Evolutionary conservation across 768 basidiomycete genomes (phyloP).

Genomic region (Sistotremastrum suecicum): DNA sequence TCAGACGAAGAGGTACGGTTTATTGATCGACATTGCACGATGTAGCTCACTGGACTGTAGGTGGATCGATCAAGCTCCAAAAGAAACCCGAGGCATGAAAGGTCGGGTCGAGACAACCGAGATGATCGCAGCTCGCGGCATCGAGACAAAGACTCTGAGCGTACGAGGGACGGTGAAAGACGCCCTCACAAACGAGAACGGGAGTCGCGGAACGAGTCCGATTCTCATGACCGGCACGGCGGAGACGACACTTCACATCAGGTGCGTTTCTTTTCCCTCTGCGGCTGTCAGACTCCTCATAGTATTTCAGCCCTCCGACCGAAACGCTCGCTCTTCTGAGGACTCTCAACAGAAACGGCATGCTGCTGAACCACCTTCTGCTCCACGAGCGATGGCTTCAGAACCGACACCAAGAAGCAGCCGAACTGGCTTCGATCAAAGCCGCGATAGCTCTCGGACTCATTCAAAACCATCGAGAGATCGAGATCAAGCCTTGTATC

Average conservation of each 20-base stretch:
- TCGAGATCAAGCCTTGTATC: constrained; percentile 14
- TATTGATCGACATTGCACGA: too few species aligned
- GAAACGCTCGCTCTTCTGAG: neutral
- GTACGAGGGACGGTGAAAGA: constrained; percentile 15
- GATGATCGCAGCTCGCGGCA: constrained; percentile 11
- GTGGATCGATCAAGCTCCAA: too few species aligned
- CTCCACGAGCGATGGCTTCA: constrained; percentile 56
- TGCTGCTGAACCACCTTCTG: constrained; percentile 44
- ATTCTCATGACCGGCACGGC: constrained; percentile 13
- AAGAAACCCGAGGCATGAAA: constrained; percentile 5
- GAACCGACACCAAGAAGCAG: constrained; percentile 25
- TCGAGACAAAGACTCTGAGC: constrained; percentile 12
- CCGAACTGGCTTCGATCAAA: constrained; percentile 25
- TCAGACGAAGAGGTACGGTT: too few species aligned
- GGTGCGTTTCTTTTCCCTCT: constrained; percentile 27
- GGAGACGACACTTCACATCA: constrained; percentile 48
- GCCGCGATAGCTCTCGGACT: constrained; percentile 21
- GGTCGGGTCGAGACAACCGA: constrained; percentile 15
- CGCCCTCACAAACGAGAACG: constrained; percentile 8
- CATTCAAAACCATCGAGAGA: constrained; percentile 35
- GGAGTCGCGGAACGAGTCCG: constrained; percentile 3
- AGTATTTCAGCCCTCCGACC: constrained; percentile 31
- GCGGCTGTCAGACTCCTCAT: constrained; percentile 2
- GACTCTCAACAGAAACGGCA: neutral
- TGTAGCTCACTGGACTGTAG: too few species aligned